A percentile compares a stretch with the other conserved stretches of the same genome.
Evolutionary conservation across 345 rosid genomes (phyloP).

Genomic region (Psidium friedrichsthalianum): DNA sequence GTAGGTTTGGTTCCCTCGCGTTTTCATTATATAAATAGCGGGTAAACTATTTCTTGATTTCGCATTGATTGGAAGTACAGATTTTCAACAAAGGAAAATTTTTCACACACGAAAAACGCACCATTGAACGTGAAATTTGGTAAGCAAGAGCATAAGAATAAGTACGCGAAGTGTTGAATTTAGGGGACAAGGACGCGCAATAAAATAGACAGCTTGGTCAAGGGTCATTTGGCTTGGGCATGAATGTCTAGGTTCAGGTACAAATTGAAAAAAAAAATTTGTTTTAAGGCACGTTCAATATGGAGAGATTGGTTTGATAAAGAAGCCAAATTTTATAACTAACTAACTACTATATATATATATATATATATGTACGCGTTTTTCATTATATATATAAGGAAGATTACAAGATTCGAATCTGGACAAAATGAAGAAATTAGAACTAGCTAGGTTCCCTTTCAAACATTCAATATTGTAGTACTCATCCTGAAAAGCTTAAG

Average conservation of each 20-base stretch:
- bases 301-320: background rate
- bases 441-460: background rate
- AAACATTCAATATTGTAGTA: background rate
- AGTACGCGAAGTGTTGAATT: background rate
- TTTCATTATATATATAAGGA: no score
- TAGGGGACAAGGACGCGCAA: background rate
- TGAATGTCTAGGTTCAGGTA: background rate
- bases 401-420: background rate
- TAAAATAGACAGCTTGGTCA: background rate
- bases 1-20: constrained; percentile 28
- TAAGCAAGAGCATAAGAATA: background rate
- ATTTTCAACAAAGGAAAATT: background rate
- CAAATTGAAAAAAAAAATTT: background rate
- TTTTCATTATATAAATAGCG: no score
- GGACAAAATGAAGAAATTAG: background rate
- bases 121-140: background rate
- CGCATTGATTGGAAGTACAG: background rate
- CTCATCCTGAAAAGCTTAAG: background rate
- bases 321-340: background rate
- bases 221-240: background rate
- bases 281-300: background rate
- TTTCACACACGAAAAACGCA: background rate
- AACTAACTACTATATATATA: no score
- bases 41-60: background rate
- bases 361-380: no score